Conservation (phyloP, 139 green algal species). For the Tetradesmus lagerheimii region DNA sequence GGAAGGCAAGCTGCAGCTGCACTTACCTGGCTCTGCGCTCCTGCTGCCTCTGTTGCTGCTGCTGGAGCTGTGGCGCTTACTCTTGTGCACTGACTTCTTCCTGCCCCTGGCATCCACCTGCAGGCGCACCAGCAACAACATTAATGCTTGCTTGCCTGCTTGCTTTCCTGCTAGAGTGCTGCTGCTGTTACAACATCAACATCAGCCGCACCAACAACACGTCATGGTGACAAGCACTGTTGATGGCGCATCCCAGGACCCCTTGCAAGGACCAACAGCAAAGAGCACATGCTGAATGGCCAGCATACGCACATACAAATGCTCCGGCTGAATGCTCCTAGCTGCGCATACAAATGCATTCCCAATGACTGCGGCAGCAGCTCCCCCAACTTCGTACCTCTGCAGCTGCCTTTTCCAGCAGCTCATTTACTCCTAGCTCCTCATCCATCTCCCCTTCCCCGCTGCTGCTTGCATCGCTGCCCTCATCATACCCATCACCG, state of each 20-base stretch:
- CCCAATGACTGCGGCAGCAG: neutral
- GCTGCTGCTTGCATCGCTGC: neutral
- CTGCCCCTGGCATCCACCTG: conserved; percentile 14
- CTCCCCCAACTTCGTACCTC: neutral
- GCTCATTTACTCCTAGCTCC: conserved; percentile 33
- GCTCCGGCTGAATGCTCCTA: no score
- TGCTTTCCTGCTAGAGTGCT: no score
- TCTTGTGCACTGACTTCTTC: neutral
- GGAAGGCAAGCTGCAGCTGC: neutral
- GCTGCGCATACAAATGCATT: no score
- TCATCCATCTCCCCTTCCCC: conserved; percentile 15
- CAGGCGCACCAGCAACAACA: neutral
- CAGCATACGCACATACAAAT: no score
- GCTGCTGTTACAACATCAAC: no score
- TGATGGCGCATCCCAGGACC: no score
- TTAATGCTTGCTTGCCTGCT: no score
- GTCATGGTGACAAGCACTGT: no score
- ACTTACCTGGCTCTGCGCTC: neutral
- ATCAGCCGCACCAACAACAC: no score
- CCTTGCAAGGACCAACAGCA: no score
- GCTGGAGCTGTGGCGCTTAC: neutral
- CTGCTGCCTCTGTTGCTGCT: conserved; percentile 18
- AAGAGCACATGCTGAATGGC: no score
- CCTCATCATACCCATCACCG: conserved; percentile 26
- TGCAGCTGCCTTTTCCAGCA: conserved; percentile 32